phyloP scores from a whole-genome alignment of 2,329 filamentous ascomycete species.

The Acrocalymma vagum region DNA sequence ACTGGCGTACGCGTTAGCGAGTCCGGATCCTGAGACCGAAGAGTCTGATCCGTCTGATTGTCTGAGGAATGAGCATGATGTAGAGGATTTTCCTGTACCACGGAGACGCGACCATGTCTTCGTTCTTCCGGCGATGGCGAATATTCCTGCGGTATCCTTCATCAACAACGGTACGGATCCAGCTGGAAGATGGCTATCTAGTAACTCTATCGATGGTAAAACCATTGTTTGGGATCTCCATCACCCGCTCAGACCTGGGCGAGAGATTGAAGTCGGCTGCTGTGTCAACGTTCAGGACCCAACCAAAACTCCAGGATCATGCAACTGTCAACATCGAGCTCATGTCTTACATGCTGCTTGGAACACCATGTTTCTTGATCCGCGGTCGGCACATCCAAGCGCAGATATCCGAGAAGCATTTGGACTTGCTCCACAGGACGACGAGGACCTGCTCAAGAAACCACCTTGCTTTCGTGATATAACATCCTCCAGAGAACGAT shows the following conservation, averaged over 20 bases:
- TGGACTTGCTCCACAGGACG: slow-evolving; percentile 1
- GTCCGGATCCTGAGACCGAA: slow-evolving; percentile 2
- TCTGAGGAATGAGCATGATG: background rate
- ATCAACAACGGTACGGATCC: slow-evolving; percentile 66
- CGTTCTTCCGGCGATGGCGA: slow-evolving; percentile 40
- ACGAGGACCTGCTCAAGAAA: background rate
- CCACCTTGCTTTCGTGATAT: slow-evolving; percentile 19
- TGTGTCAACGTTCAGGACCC: slow-evolving; percentile 25
- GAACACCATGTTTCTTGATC: slow-evolving; percentile 39
- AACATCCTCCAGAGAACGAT: background rate
- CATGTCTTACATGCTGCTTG: slow-evolving; percentile 33
- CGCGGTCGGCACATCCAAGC: slow-evolving; percentile 25
- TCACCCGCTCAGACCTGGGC: slow-evolving; percentile 17
- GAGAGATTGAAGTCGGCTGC: slow-evolving; percentile 31
- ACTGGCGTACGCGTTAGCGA: slow-evolving; percentile 64
- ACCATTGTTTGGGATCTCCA: slow-evolving; percentile 58
- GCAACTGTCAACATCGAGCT: slow-evolving; percentile 17
- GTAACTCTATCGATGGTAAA: slow-evolving; percentile 63
- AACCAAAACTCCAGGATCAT: slow-evolving; percentile 16
- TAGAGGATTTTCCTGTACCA: slow-evolving; percentile 31
- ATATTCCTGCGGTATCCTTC: slow-evolving; percentile 68
- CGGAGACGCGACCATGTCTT: slow-evolving; percentile 36
- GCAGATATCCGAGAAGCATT: slow-evolving; percentile 17
- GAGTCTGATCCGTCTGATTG: slow-evolving; percentile 4
- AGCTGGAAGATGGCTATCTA: slow-evolving; percentile 64